Evolutionary conservation across 768 basidiomycete species (phyloP).

Genomic region (Mycena filopes): DNA sequence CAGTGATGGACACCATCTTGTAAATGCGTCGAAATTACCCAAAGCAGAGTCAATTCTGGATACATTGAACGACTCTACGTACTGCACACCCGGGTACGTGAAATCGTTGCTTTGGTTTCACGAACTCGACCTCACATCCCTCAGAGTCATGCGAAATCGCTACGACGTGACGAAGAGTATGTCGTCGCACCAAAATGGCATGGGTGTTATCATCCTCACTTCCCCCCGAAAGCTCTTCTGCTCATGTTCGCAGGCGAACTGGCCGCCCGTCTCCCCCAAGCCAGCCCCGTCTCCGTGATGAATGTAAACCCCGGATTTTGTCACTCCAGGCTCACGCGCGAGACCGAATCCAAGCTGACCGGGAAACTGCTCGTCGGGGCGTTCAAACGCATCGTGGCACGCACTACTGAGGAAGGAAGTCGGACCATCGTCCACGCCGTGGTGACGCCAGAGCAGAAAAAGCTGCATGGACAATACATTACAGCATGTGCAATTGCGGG

Average conservation of each 20-base stretch:
- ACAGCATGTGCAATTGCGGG: slow-evolving; percentile 8
- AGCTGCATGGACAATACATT: slow-evolving; percentile 13
- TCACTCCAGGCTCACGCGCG: slow-evolving; percentile 42
- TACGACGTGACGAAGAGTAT: slow-evolving; percentile 42
- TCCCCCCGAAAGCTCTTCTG: too few relatives aligned
- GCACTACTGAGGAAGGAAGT: slow-evolving; percentile 47
- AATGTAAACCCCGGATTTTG: slow-evolving; percentile 50
- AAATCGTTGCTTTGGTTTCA: neutral
- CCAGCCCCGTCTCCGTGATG: slow-evolving; percentile 42
- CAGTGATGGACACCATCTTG: slow-evolving; percentile 41
- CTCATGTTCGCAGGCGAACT: slow-evolving; percentile 50
- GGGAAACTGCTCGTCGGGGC: neutral
- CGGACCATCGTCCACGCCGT: slow-evolving; percentile 48
- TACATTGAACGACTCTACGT: slow-evolving; percentile 19
- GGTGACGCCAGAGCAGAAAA: slow-evolving; percentile 33
- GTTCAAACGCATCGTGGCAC: slow-evolving; percentile 39
- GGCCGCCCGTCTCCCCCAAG: slow-evolving; percentile 41
- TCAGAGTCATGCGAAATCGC: slow-evolving; percentile 39
- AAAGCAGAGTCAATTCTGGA: slow-evolving; percentile 38
- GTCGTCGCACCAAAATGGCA: too few relatives aligned
- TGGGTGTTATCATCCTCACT: too few relatives aligned
- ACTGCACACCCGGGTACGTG: slow-evolving; percentile 42
- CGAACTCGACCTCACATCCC: neutral
- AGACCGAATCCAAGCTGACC: slow-evolving; percentile 25
- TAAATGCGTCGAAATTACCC: slow-evolving; percentile 39